Base-by-base conservation (phyloP, 805 yeast genomes). In the Ogataea thermomethanolica region DNA sequence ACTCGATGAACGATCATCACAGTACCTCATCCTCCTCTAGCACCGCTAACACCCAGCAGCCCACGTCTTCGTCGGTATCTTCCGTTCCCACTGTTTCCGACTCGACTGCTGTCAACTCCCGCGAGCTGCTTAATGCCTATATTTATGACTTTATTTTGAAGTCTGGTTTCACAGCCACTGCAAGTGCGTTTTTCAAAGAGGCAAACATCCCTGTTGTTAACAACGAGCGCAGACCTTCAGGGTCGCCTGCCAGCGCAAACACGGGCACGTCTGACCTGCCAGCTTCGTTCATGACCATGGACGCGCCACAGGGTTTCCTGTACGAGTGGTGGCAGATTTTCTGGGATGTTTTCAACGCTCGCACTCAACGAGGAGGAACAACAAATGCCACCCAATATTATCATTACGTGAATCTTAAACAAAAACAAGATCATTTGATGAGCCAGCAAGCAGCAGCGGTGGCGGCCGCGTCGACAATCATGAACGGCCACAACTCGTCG, bases 261-360 rank as follows among this genome's bases (percentile, higher is more conserved):
- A 39, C 40, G 21, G 28, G 37, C 17, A 32, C 48, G 2, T 36
- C 66, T 41, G 74, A 71, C 35, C 57, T 78, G 7, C 78, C 83
- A 1, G 66, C 67, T 11, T 57, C 78, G 25, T 64, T 67, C 15
- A 70, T 81, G 55, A 67, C 79, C 8, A 76, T 84, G 73, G 93
- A 88, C 55, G 83, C 95, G 2, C 93, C 95, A 0, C 86, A 82
- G 52, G 93, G 96, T 6, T 89, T 87, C 55, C 65, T 89, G 17
- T 81, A 78, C 54, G 97, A 90, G 60, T 89, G 97, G 97, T 89
- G 96, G 96, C 88, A 80, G 67, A 79, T 90, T 12, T 90, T 89
- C 59, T 90, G 96, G 96, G 96, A 89, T 58, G 81, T 88, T 22
- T 86, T 83, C 62, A 84, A 84, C 55, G 95, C 95, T 3, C 73